A percentile compares a stretch with the other conserved stretches of the same genome.
phyloP scores from a whole-genome alignment of 495 filamentous ascomycete genomes.

The Schizothecium vesticola region DNA sequence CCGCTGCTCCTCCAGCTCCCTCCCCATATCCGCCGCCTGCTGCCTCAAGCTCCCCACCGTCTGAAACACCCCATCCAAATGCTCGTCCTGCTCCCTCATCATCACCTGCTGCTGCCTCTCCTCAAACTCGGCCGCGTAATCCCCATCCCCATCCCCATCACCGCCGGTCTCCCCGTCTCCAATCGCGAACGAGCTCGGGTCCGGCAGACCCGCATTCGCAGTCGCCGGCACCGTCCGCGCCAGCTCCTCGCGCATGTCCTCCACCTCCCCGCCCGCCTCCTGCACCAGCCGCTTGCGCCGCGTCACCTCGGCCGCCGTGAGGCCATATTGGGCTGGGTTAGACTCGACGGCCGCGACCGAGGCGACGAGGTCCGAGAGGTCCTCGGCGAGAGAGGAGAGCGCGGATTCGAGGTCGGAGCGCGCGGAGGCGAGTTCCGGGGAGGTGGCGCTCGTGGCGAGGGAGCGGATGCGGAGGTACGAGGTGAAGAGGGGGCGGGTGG shows the following conservation, averaged over 20 bases:
- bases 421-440: conserved; percentile 82
- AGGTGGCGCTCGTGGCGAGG: conserved; percentile 51
- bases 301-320: conserved; percentile 76
- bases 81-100: conserved; percentile 92
- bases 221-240: conserved; percentile 31
- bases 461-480: conserved; percentile 96
- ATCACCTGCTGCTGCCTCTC: conserved; percentile 85
- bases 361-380: conserved; percentile 83
- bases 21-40: conserved; percentile 91
- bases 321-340: conserved; percentile 83
- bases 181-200: conserved; percentile 63
- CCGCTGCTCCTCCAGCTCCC: conserved; percentile 89
- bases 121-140: conserved; percentile 77
- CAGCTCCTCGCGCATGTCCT: conserved; percentile 83
- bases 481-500: conserved; percentile 77
- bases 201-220: conserved; percentile 53
- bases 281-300: conserved; percentile 77
- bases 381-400: conserved; percentile 70
- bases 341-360: conserved; percentile 83
- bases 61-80: conserved; percentile 83
- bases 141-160: conserved; percentile 44
- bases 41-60: conserved; percentile 84
- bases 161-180: conserved; percentile 32
- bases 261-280: conserved; percentile 81
- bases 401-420: conserved; percentile 74